phyloP scores from a whole-genome alignment of 1,139 yeast genomes.

The Insectozyma bohioensis region DNA sequence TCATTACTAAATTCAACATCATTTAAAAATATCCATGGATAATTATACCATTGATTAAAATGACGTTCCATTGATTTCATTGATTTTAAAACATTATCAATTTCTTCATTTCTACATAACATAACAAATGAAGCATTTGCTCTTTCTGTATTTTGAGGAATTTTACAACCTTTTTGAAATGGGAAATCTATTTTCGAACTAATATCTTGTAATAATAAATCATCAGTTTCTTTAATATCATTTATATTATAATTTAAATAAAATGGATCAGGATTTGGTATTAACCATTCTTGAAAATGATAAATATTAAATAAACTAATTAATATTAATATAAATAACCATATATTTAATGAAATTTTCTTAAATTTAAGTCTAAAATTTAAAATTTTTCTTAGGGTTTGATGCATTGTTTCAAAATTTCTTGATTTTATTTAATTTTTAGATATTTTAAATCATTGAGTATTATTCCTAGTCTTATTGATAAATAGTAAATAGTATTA shows the following conservation, averaged over 20 bases:
- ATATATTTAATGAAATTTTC: neutral
- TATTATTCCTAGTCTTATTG: too few relatives aligned
- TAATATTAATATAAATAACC: neutral
- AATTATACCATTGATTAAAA: slow-evolving; percentile 86
- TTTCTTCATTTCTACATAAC: slow-evolving; percentile 73
- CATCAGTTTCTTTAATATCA: too few relatives aligned
- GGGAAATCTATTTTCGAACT: slow-evolving; percentile 37
- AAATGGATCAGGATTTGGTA: slow-evolving; percentile 12
- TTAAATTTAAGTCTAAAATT: neutral
- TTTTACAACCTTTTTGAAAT: slow-evolving; percentile 55
- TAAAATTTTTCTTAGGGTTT: too few relatives aligned
- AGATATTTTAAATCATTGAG: neutral
- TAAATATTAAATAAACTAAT: neutral
- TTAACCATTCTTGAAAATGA: neutral
- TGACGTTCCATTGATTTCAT: slow-evolving; percentile 76
- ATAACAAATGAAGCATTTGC: slow-evolving; percentile 86
- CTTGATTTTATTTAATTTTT: neutral
- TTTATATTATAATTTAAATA: slow-evolving; percentile 8
- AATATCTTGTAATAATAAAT: slow-evolving; percentile 26
- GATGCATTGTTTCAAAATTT: neutral
- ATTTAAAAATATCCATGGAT: slow-evolving; percentile 87
- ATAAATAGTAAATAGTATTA: too few relatives aligned
- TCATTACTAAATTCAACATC: slow-evolving; percentile 69
- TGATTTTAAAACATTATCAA: slow-evolving; percentile 66
- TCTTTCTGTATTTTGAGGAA: slow-evolving; percentile 28